Evolutionary conservation across 83 land plant species (phyloP), one percentile per base, ranked within the genome.

Genomic region (Diphasiastrum complanatum): DNA sequence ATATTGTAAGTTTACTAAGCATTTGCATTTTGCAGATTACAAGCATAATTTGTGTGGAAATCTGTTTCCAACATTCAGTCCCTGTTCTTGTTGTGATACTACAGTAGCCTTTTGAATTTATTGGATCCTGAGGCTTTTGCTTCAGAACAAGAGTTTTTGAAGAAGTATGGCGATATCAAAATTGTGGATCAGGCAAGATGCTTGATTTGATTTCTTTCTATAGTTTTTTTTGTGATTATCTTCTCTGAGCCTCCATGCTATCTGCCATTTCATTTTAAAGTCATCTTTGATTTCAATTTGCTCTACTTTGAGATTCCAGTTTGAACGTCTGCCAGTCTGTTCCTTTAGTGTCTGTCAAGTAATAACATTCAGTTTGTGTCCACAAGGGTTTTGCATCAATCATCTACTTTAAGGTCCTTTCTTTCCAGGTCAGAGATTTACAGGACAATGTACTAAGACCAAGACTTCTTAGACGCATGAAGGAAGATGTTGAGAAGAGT

Each of bases 121-220:
- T 34, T 73, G 27, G 71, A 73, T 38, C 58, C 71, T 26, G 76
- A 67, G 12, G 34, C 40, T 33, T 73, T 66, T 33, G 58, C 50
- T 20, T 73, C 76, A 4, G 76, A 73, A 51, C 60, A 61, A 3
- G 65, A 61, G 19, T 66, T 73, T 45, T 11, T 73, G 65, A 33
- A 49, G 40, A 73, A 73, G 37, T 73, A 67, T 30, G 76, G 76
- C 26, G 66, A 66, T 31, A 50, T 73, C 6, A 73, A 60, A 34
- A 57, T 60, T 60, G 70, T 47, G 38, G 72, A 66, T 36, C 76
- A 73, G 75, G 75, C n/a, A n/a, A n/a, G n/a, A n/a, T n/a, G n/a
- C n/a, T n/a, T n/a, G n/a, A n/a, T n/a, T n/a, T n/a, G n/a, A n/a
- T n/a, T n/a, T n/a, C n/a, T n/a, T n/a, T n/a, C n/a, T n/a, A n/a